A percentile compares a stretch with the other conserved stretches of the same genome.
These are phyloP conservation scores for Kregervanrija delftensis DNA, from an alignment of 805 yeast genomes.

Conservation along the genomic window DNA sequence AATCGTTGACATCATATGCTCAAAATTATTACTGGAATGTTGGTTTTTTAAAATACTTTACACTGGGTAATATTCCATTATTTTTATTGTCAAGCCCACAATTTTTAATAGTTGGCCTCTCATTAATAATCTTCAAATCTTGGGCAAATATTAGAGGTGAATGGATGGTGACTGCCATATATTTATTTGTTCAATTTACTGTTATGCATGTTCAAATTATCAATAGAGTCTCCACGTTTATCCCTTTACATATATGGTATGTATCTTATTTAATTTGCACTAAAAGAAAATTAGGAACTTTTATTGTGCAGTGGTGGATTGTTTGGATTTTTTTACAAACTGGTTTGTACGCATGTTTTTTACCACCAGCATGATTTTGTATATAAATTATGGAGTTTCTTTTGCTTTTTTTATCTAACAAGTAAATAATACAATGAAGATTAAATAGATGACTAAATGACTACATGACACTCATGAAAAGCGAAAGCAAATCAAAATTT, in stretches of 20 bases:
- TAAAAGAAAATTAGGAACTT: slow-evolving; percentile 2
- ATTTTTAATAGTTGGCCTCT: slow-evolving; percentile 35
- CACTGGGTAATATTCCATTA: slow-evolving; percentile 72
- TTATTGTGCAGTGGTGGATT: slow-evolving; percentile 37
- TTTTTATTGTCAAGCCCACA: slow-evolving; percentile 73
- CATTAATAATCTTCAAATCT: slow-evolving; percentile 33
- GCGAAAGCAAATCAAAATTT: background rate
- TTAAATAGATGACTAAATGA: background rate
- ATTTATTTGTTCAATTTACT: slow-evolving; percentile 44
- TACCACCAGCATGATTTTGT: slow-evolving; percentile 73
- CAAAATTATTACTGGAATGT: slow-evolving; percentile 79
- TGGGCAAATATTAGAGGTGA: slow-evolving; percentile 29
- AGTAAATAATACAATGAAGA: background rate
- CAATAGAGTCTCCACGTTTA: slow-evolving; percentile 68
- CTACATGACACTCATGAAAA: background rate
- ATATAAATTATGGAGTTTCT: background rate
- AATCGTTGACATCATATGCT: slow-evolving; percentile 61
- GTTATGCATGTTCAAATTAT: slow-evolving; percentile 84
- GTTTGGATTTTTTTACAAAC: slow-evolving; percentile 66
- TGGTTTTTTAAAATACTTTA: slow-evolving; percentile 83
- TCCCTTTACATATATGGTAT: slow-evolving; percentile 75
- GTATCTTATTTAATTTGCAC: slow-evolving; percentile 29
- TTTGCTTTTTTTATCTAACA: background rate
- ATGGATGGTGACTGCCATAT: slow-evolving; percentile 33
- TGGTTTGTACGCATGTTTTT: slow-evolving; percentile 62